Base-by-base conservation (phyloP, 306 rosid genomes). In the Benincasa hispida region DNA sequence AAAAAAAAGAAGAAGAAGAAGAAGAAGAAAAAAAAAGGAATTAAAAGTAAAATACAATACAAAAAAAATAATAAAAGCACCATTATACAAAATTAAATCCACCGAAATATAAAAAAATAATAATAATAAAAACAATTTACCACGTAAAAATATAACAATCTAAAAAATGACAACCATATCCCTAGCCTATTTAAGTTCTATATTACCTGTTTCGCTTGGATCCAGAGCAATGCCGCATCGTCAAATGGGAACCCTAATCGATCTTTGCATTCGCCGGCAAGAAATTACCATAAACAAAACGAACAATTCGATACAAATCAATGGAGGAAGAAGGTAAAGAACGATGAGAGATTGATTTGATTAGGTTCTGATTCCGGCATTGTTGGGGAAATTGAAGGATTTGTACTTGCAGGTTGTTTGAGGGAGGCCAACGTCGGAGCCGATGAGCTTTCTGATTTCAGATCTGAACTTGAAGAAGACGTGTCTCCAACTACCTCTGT, bases 401-500 rank as follows among this genome's bases (percentile, higher is more conserved):
- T 75, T 50, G 62, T 81, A 83, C 76, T 83, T 84, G 85, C 78
- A 85, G 79, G 96, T 89, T 76, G 96, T 89, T 79, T 91, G 98
- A 76, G 92, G 97, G 25, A 75, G 66, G n/a, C 81, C 42, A 14
- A 19, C 57, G 1, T 90, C 83, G n/a, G 94, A 84, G 12, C 82
- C 30, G 6, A 83, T 22, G 58, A 94, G 74, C 80, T 79, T 87
- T 63, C 82, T 80, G 80, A 94, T 59, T 96, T 94, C 93, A 34
- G 89, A 94, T 27, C 91, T 86, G 70, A 90, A 74, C 85, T 92
- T 89, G 15, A 51, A 90, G 83, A 88, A 78, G 63, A 94, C 89
- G 75, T 90, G 97, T 69, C 87, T 82, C 96, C 87, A 87, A 84
- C 88, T 94, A 15, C 97, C 97, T 75, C 72, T 87, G 84, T 78